Evolutionary conservation across 129 eudicot species (phyloP).

Genomic region (Silybum marianum): DNA sequence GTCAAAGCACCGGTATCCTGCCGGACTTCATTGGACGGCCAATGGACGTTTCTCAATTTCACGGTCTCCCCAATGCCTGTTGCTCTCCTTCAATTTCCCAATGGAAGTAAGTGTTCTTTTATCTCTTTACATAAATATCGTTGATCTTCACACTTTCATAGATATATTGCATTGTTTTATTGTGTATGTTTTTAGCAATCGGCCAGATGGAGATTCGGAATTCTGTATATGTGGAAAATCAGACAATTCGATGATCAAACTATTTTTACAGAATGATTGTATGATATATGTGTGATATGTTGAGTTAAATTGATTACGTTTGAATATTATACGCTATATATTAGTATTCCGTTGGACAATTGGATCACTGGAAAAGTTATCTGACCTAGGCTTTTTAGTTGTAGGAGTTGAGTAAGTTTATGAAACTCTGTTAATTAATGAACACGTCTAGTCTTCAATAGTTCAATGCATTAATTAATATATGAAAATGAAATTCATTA

Average conservation of each 20-base stretch:
- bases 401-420: conserved; percentile 1
- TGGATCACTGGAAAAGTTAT: conserved; percentile 11
- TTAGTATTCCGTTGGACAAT: conserved; percentile 5
- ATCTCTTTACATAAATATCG: background rate
- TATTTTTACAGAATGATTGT: background rate
- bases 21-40: background rate
- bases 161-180: background rate
- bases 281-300: background rate
- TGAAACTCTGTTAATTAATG: background rate
- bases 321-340: background rate
- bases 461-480: background rate
- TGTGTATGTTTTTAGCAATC: background rate
- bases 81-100: conserved; percentile 28
- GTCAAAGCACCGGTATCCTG: conserved; percentile 9
- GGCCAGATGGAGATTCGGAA: conserved; percentile 5
- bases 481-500: background rate
- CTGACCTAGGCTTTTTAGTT: conserved; percentile 8
- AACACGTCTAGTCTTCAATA: background rate
- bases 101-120: conserved; percentile 20
- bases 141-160: background rate
- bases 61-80: conserved; percentile 33
- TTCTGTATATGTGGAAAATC: background rate
- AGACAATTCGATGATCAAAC: background rate
- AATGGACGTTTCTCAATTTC: conserved; percentile 45
- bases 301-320: background rate